These are phyloP conservation scores for Crucibulum cyathiforme DNA, from an alignment of 1,284 basidiomycete species.

Conservation along the genomic window DNA sequence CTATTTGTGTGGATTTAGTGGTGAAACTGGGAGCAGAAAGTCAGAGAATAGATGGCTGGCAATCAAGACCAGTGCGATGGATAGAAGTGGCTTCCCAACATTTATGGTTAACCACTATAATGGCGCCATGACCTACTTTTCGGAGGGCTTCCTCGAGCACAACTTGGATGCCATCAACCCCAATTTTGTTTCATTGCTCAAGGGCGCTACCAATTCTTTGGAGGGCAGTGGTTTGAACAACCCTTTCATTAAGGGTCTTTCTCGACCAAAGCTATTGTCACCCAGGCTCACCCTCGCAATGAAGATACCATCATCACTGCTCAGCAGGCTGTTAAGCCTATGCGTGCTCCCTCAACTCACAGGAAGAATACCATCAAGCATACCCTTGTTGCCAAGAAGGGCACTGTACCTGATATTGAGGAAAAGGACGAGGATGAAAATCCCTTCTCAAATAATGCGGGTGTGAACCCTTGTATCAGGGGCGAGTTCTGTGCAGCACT, in stretches of 20 bases:
- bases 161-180: slow-evolving; percentile 92
- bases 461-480: slow-evolving; percentile 73
- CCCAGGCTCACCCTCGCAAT: slow-evolving; percentile 47
- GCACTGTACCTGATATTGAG: slow-evolving; percentile 7
- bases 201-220: slow-evolving; percentile 65
- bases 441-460: slow-evolving; percentile 22
- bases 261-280: slow-evolving; percentile 86
- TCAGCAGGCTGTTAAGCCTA: slow-evolving; percentile 91
- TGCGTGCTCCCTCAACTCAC: slow-evolving; percentile 88
- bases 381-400: slow-evolving; percentile 65
- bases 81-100: slow-evolving; percentile 82
- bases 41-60: slow-evolving; percentile 90
- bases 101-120: slow-evolving; percentile 95
- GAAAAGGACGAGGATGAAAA: slow-evolving; percentile 52
- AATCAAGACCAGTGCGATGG: slow-evolving; percentile 81
- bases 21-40: slow-evolving; percentile 93
- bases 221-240: slow-evolving; percentile 82
- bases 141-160: slow-evolving; percentile 87
- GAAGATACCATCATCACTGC: slow-evolving; percentile 87
- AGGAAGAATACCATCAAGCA: slow-evolving; percentile 76
- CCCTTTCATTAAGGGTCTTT: slow-evolving; percentile 90
- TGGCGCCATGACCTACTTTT: slow-evolving; percentile 90
- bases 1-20: slow-evolving; percentile 51
- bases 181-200: slow-evolving; percentile 90
- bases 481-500: slow-evolving; percentile 88